phyloP scores from a whole-genome alignment of 768 basidiomycete species.

The Hemileccinum rubropunctum region DNA sequence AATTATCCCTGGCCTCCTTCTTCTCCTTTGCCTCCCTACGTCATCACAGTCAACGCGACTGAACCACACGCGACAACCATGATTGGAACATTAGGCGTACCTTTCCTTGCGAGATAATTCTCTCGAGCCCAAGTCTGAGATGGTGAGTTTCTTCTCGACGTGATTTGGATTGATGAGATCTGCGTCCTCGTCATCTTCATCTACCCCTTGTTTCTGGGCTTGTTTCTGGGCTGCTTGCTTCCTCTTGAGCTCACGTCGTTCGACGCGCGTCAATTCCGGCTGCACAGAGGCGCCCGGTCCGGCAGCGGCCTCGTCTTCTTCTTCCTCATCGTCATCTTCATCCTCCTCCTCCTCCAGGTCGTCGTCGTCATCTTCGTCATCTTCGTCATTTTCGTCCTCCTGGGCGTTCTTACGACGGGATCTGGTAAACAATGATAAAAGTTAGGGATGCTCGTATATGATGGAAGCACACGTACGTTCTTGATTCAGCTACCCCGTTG shows the following conservation, averaged over 20 bases:
- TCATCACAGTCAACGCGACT: neutral
- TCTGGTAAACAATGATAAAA: constrained; percentile 5
- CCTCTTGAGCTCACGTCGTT: constrained; percentile 83
- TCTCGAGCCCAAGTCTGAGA: constrained; percentile 68
- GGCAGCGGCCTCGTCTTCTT: constrained; percentile 37
- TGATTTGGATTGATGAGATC: constrained; percentile 81
- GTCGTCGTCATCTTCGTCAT: constrained; percentile 40
- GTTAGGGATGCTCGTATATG: constrained; percentile 13
- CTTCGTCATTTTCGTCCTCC: constrained; percentile 39
- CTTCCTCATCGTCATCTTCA: constrained; percentile 41
- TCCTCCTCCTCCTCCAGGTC: constrained; percentile 42
- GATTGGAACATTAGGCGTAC: constrained; percentile 34
- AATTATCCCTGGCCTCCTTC: constrained; percentile 81
- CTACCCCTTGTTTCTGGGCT: constrained; percentile 35
- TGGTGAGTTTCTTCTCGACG: constrained; percentile 68
- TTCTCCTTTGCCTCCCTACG: constrained; percentile 88
- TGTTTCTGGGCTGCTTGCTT: constrained; percentile 55
- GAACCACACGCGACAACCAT: neutral
- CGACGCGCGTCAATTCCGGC: constrained; percentile 64
- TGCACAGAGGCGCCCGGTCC: constrained; percentile 29
- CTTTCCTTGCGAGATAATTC: constrained; percentile 66
- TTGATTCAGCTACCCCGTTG: constrained; percentile 52
- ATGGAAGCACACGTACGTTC: constrained; percentile 37
- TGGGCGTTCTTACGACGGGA: constrained; percentile 24
- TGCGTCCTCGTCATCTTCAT: constrained; percentile 60